These are phyloP conservation scores for Paragyromitra xinjiangensis DNA, from an alignment of 495 filamentous ascomycete species.

Conservation along the genomic window DNA sequence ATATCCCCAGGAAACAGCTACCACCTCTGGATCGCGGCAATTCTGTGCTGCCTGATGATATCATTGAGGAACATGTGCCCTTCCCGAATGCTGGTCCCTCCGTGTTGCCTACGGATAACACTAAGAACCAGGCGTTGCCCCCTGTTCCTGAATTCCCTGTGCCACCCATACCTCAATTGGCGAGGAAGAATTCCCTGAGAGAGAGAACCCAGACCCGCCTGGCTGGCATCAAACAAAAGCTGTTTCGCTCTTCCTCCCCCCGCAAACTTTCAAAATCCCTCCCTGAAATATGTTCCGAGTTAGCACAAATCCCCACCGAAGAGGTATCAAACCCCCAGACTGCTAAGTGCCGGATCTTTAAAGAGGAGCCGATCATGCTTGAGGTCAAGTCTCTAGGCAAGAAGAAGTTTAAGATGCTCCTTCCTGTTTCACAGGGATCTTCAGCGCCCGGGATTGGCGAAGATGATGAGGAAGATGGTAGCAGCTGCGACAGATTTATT, in stretches of 20 bases:
- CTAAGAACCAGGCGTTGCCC: constrained; percentile 2
- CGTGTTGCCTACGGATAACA: not conserved
- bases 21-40: not conserved
- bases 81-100: not conserved
- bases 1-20: not conserved
- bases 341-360: constrained; percentile 32
- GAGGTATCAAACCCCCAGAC: constrained; percentile 22
- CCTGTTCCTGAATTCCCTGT: not conserved
- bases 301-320: constrained; percentile 30
- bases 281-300: constrained; percentile 36
- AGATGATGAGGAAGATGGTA: constrained; percentile 42
- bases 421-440: constrained; percentile 27
- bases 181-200: constrained; percentile 15
- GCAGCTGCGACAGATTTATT: constrained; percentile 48
- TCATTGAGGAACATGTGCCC: not conserved
- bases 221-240: constrained; percentile 29
- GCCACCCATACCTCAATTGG: not conserved
- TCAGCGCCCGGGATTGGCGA: constrained; percentile 25
- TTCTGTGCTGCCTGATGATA: not conserved
- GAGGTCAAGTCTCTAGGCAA: constrained; percentile 41
- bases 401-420: constrained; percentile 44
- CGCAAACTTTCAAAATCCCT: constrained; percentile 13
- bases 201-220: constrained; percentile 22
- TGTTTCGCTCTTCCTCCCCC: constrained; percentile 29
- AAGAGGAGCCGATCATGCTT: constrained; percentile 40